phyloP scores from a whole-genome alignment of 768 basidiomycete genomes.

The Epithele typhae region DNA sequence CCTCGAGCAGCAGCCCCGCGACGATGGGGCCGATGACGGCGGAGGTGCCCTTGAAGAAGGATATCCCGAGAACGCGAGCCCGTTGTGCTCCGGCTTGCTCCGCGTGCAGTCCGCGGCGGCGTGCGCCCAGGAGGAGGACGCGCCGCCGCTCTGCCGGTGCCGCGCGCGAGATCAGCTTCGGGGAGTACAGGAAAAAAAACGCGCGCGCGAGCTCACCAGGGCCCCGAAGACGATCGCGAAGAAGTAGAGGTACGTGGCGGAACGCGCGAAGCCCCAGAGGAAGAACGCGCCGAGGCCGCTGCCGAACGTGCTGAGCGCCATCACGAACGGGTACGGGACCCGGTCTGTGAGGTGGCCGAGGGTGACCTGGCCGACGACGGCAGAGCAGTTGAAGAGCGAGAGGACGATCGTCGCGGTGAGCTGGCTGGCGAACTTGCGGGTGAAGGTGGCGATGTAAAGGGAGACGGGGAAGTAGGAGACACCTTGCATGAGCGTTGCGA shows the following conservation, averaged over 20 bases:
- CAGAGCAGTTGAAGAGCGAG: conserved; percentile 19
- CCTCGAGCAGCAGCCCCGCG: conserved; percentile 9
- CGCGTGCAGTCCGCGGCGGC: conserved; percentile 10
- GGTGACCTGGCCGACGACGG: conserved; percentile 16
- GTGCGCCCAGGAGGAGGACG: conserved; percentile 10
- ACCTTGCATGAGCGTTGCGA: conserved; percentile 15
- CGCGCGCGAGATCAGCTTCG: neutral
- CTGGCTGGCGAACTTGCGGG: conserved; percentile 7
- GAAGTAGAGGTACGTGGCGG: conserved; percentile 14
- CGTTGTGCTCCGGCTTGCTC: conserved; percentile 10
- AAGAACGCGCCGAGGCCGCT: conserved; percentile 12
- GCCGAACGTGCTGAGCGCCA: conserved; percentile 11
- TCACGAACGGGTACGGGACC: conserved; percentile 17
- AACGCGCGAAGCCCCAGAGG: conserved; percentile 19
- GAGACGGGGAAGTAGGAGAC: conserved; percentile 21
- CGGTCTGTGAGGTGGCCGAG: conserved; percentile 17
- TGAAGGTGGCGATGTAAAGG: conserved; percentile 18
- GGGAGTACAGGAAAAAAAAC: too few species aligned
- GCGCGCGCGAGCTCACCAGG: conserved; percentile 5
- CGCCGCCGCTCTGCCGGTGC: conserved; percentile 12
- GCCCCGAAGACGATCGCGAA: conserved; percentile 18
- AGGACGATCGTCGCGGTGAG: conserved; percentile 17
- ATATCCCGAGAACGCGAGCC: conserved; percentile 6
- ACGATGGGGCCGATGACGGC: conserved; percentile 15
- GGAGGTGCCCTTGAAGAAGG: conserved; percentile 13